Evolutionary conservation across 345 rosid genomes (phyloP).

Genomic region (Eucalyptus dawsonii): DNA sequence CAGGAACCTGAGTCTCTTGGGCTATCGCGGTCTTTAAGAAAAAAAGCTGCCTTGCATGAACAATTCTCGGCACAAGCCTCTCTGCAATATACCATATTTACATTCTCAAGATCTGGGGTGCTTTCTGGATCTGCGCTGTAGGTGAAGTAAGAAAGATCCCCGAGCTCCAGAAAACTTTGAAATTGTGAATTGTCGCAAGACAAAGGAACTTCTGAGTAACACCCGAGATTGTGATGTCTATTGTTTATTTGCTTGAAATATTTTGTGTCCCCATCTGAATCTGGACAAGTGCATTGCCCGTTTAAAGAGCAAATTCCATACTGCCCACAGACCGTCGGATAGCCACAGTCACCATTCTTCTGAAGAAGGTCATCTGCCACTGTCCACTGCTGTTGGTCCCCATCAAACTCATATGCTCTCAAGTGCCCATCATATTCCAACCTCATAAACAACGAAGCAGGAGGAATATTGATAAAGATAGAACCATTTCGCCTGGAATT

Average conservation of each 20-base stretch:
- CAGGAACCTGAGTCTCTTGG: not conserved
- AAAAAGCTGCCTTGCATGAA: constrained; percentile 12
- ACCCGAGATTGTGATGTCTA: not conserved
- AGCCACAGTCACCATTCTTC: not conserved
- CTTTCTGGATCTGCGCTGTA: not conserved
- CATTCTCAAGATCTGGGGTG: not conserved
- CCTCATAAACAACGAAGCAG: not conserved
- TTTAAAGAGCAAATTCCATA: not conserved
- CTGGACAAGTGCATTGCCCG: not conserved
- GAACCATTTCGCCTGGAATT: not conserved
- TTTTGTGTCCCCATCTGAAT: not conserved
- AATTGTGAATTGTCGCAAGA: not conserved
- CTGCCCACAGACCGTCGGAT: not conserved
- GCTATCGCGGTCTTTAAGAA: not conserved
- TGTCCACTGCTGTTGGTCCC: not conserved
- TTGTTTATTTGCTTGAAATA: not conserved
- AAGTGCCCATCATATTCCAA: constrained; percentile 14
- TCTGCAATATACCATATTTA: not conserved
- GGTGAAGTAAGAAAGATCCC: not conserved
- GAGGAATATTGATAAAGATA: not conserved
- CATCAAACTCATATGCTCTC: not conserved
- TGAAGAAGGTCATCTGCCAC: not conserved
- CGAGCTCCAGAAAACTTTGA: not conserved
- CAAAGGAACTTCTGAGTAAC: not conserved
- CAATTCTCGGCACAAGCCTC: constrained; percentile 2